Base-by-base conservation (phyloP, 2,329 filamentous ascomycete genomes). In the Penicillium sp. region DNA sequence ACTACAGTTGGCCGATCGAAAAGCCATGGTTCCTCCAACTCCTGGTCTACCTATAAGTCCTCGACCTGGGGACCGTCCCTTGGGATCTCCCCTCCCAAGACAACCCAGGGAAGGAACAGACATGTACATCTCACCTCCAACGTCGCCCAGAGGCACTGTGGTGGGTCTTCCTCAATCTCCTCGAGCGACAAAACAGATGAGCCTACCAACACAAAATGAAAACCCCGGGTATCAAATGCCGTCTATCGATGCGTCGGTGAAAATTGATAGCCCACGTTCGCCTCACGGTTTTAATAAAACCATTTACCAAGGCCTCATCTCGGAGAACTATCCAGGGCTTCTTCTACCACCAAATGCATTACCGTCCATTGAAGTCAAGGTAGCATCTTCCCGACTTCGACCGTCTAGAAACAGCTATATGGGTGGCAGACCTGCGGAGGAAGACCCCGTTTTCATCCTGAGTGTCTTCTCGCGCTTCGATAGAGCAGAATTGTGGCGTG, bases 341-440 rank as follows among this genome's bases (percentile, higher is more conserved):
- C 76, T 97, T 21, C 79, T 99, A 1, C 86, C 91, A 9, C 93
- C 94, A 0, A 95, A 96, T 69, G 91, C 92, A 5, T 79, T 99
- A 7, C 89, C 90, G 3, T 90, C 90, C 1, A 88, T 99, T 56
- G 84, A 89, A 61, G 86, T 97, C 48, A 90, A 84, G 69, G 93
- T 97, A 3, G 90, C 91, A 3, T 97, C 94, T 4, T 97, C 94
- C 21, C 86, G 94, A n/a, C 86, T 99, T 79, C 91, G 90, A 68
- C 94, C 93, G 14, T 96, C 93, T 0, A 82, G 93, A 61, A 86
- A 91, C 38, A 97, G 92, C 69, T 83, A 94, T 63, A 78, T 96
- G 66, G 89, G 86, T 1, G 78, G 91, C 11, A 93, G 85, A 51
- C 87, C 90, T 60, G 79, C 89, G 20, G 92, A 97, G 57, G 93